Evolutionary conservation across 1,139 yeast genomes (phyloP).

Genomic region (Candida sojae): DNA sequence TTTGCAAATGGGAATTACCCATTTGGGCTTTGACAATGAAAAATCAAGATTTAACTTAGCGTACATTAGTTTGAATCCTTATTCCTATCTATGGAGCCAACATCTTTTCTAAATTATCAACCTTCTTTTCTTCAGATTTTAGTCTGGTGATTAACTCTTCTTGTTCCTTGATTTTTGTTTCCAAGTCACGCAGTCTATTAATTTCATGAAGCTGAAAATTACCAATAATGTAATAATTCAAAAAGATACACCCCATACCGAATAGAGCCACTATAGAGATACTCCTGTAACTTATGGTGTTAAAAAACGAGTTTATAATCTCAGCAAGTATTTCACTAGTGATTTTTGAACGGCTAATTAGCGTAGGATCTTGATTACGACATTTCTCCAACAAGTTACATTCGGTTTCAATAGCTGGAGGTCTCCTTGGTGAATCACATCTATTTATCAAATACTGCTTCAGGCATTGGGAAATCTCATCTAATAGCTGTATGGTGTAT

Average conservation of each 20-base stretch:
- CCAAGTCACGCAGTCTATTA: background rate
- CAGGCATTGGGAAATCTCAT: constrained; percentile 71
- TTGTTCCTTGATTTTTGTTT: background rate
- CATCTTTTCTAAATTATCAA: background rate
- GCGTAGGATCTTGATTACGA: constrained; percentile 82
- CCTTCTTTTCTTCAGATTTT: background rate
- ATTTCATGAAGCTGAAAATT: constrained; percentile 3
- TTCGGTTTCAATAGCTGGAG: constrained; percentile 72
- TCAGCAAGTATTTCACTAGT: constrained; percentile 85
- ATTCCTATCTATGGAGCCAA: background rate
- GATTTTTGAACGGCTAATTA: constrained; percentile 73
- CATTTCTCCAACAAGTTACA: constrained; percentile 82
- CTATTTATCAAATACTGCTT: constrained; percentile 71
- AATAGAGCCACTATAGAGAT: constrained; percentile 28
- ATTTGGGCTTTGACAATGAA: background rate
- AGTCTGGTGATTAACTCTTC: background rate
- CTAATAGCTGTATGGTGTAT: constrained; percentile 58
- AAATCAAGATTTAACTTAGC: background rate
- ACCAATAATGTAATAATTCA: constrained; percentile 2
- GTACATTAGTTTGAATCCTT: background rate
- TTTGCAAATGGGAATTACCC: background rate
- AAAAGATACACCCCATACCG: background rate
- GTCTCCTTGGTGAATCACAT: constrained; percentile 53
- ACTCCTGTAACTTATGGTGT: constrained; percentile 76
- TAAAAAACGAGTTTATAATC: constrained; percentile 73